Evolutionary conservation across 495 filamentous ascomycete genomes (phyloP).

Genomic region (Penicillium pancosmium): DNA sequence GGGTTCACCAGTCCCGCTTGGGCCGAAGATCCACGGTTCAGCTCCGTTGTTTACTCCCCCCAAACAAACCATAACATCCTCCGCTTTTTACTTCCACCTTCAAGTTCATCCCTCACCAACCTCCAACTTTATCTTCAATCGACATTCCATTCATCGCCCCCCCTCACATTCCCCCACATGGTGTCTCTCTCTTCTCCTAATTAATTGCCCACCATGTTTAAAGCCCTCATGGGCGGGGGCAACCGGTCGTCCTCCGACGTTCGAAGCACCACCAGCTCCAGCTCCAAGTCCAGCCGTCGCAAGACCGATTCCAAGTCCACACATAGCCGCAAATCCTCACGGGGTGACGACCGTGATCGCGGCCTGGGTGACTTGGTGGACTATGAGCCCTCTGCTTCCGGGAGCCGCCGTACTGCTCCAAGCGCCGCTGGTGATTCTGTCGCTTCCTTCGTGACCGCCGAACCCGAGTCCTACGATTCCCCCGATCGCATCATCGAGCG

Average conservation of each 20-base stretch:
- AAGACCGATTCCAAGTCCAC: constrained; percentile 39
- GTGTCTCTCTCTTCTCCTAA: constrained; percentile 28
- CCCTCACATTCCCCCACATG: constrained; percentile 38
- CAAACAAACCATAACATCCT: constrained; percentile 36
- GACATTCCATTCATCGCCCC: constrained; percentile 5
- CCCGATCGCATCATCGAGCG: constrained; percentile 37
- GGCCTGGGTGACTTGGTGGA: constrained; percentile 43
- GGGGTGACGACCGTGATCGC: constrained; percentile 59
- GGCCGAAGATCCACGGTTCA: constrained; percentile 46
- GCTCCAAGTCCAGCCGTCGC: constrained; percentile 40
- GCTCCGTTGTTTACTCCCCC: constrained; percentile 39
- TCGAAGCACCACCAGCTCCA: constrained; percentile 37
- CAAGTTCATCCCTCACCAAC: constrained; percentile 10
- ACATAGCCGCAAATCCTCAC: constrained; percentile 53
- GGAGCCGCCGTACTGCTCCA: constrained; percentile 36
- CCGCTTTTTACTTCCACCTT: constrained; percentile 1
- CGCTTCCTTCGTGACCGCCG: constrained; percentile 58
- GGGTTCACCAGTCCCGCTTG: constrained; percentile 11
- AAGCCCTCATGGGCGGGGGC: constrained; percentile 48
- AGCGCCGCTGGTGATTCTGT: constrained; percentile 50
- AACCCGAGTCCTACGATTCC: constrained; percentile 36
- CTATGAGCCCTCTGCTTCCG: constrained; percentile 41
- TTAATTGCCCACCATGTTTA: constrained; percentile 48
- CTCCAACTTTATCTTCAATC: constrained; percentile 1
- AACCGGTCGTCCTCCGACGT: constrained; percentile 40